phyloP scores from a whole-genome alignment of 257 asterid species.

The Solanum ossicruentum region DNA sequence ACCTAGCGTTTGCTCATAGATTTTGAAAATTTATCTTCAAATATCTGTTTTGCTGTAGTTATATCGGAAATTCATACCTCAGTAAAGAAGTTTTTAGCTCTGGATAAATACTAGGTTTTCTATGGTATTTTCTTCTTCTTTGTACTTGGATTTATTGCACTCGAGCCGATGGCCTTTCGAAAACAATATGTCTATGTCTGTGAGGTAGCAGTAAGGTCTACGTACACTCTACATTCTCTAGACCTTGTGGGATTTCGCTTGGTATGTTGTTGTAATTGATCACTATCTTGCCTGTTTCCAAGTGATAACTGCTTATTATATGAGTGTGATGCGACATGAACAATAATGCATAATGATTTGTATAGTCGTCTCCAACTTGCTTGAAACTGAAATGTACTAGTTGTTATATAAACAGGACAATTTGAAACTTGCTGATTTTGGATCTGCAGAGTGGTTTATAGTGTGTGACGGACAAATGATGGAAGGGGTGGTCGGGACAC shows the following conservation, averaged over 20 bases:
- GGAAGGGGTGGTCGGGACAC: slow-evolving; percentile 82
- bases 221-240: neutral
- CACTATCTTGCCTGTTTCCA: neutral
- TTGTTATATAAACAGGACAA: slow-evolving; percentile 9
- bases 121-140: neutral
- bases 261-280: neutral
- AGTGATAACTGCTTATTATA: neutral
- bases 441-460: slow-evolving; percentile 76
- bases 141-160: neutral
- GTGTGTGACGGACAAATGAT: slow-evolving; percentile 20
- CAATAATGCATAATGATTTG: neutral
- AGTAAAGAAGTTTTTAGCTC: neutral
- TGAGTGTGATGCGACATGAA: neutral
- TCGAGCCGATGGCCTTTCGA: neutral
- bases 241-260: too few relatives aligned
- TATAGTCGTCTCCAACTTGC: neutral
- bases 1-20: too few relatives aligned
- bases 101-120: neutral
- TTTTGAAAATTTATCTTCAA: neutral
- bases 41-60: neutral
- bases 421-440: slow-evolving; percentile 70
- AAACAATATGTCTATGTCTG: neutral
- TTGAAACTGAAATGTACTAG: neutral
- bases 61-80: too few relatives aligned
- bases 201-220: neutral